Base-by-base conservation (phyloP, 768 basidiomycete species). In the Saitozyma podzolica region DNA sequence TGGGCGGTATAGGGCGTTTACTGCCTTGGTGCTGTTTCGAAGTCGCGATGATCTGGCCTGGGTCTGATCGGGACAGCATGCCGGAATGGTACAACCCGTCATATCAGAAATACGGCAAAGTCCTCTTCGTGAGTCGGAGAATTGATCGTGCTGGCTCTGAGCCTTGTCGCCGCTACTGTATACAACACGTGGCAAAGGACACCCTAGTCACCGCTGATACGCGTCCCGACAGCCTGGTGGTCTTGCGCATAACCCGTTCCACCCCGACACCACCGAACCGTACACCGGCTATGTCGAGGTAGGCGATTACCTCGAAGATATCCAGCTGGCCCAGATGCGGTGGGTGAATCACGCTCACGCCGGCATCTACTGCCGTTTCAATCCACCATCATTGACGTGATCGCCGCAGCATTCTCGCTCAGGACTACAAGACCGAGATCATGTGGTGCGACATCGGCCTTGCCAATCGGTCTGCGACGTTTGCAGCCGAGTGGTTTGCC, bases 401-500 rank as follows among this genome's bases (percentile, higher is more conserved):
- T 29, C 29, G 29, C 29, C 29, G 29, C 29, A 47, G 13, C 45
- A 59, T 59, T n/a, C 50, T 59, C 20, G 58, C 58, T 8, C 37
- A 59, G 17, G 11, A 40, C 9, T 59, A 59, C 40, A 42, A 42
- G 17, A 59, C 48, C 17, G 58, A 59, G 19, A 50, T 59, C 47
- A 59, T 59, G 58, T 59, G 58, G 58, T 59, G 58, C 50, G 58
- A 59, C 37, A 57, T 57, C 17, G 56, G 56, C 29, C n/a, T 43
- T 3, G 41, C 56, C 9, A 57, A 57, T 19, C 56, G 45, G n/a
- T 57, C 56, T 43, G 14, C 56, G 19, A 41, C 56, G 8, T 57
- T 57, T 19, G 56, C 56, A 3, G 41, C 56, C 4, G 56, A 57
- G 37, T 57, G 56, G 56, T 57, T 47, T 41, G 19, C n/a, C 17